Evolutionary conservation across 257 asterid species (phyloP).

Genomic region (Echium plantagineum): DNA sequence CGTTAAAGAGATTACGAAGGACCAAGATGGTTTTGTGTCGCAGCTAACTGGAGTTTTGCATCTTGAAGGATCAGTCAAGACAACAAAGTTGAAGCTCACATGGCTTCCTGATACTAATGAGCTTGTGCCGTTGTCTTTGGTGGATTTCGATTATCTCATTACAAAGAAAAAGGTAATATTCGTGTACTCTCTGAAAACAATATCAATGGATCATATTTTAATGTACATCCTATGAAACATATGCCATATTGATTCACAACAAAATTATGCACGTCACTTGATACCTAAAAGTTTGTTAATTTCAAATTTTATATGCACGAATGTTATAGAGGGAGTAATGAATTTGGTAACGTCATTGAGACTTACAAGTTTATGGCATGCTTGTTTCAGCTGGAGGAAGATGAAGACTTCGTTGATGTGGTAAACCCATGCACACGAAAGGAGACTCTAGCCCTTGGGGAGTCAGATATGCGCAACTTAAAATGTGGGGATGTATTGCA

Average conservation of each 20-base stretch:
- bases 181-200: too few species aligned
- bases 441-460: slow-evolving; percentile 77
- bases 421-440: slow-evolving; percentile 61
- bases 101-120: slow-evolving; percentile 71
- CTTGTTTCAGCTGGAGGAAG: slow-evolving; percentile 68
- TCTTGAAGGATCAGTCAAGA: slow-evolving; percentile 82
- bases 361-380: background rate
- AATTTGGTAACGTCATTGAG: too few species aligned
- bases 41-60: slow-evolving; percentile 68
- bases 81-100: slow-evolving; percentile 85
- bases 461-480: slow-evolving; percentile 74
- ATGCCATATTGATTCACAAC: too few species aligned
- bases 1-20: slow-evolving; percentile 64
- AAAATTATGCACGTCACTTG: background rate
- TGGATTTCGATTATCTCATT: slow-evolving; percentile 75
- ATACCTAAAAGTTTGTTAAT: background rate
- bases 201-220: background rate
- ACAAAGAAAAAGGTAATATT: slow-evolving; percentile 76
- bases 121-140: slow-evolving; percentile 53
- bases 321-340: too few species aligned
- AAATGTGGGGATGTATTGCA: slow-evolving; percentile 70
- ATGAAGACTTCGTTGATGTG: slow-evolving; percentile 62
- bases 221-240: background rate
- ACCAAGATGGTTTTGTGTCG: slow-evolving; percentile 48
- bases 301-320: too few species aligned